A percentile compares a stretch with the other conserved stretches of the same genome.
phyloP scores from a whole-genome alignment of 352 stramenopile genomes.

The Thraustochytrium striatum region DNA sequence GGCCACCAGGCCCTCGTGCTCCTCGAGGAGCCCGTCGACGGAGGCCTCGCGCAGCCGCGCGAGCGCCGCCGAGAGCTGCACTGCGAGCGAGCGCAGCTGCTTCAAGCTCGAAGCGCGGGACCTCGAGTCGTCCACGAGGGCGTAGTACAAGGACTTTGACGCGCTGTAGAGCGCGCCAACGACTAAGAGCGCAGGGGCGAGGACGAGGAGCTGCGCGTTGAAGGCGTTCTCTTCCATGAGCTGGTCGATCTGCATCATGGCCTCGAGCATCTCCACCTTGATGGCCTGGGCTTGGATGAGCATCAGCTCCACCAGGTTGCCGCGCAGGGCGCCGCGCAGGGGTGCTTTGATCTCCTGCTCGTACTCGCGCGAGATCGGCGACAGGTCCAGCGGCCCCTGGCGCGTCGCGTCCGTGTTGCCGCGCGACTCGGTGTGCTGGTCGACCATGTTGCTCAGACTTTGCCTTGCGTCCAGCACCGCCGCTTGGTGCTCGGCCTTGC shows the following conservation, averaged over 20 bases:
- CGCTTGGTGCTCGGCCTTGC: background rate
- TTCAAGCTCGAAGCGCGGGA: background rate
- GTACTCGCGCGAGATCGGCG: conserved; percentile 26
- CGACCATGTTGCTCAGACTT: background rate
- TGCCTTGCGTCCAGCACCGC: background rate
- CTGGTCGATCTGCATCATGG: conserved; percentile 59
- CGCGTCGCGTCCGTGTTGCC: background rate
- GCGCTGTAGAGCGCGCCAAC: conserved; percentile 27
- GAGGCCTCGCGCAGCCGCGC: too few species aligned
- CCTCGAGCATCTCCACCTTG: conserved; percentile 58
- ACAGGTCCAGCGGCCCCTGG: background rate
- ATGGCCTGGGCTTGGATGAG: conserved; percentile 56
- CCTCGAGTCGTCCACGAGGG: conserved; percentile 25
- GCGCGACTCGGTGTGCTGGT: background rate
- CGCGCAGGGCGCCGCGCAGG: conserved; percentile 14
- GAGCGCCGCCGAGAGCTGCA: background rate
- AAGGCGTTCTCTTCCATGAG: conserved; percentile 58
- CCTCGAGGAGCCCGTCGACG: too few species aligned
- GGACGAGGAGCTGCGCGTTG: conserved; percentile 46
- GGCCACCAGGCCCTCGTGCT: too few species aligned
- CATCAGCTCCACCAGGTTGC: conserved; percentile 42
- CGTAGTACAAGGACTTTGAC: conserved; percentile 10
- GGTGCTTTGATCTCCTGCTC: conserved; percentile 28
- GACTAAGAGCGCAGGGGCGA: conserved; percentile 8
- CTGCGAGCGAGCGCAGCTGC: background rate